phyloP scores from a whole-genome alignment of 345 rosid species.

The Salix purpurea region DNA sequence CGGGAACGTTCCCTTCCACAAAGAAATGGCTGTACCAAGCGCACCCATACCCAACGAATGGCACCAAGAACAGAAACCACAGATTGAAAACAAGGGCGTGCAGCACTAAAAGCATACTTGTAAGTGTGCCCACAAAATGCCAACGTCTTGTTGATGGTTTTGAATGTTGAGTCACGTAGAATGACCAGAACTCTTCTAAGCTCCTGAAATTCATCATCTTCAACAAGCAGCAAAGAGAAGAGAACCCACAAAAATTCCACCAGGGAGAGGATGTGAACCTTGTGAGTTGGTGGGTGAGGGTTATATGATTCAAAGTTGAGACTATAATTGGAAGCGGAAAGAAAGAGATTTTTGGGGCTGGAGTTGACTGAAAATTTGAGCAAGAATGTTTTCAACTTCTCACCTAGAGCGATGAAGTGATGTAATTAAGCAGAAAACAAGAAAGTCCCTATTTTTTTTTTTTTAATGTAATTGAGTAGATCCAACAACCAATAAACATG shows the following conservation, averaged over 20 bases:
- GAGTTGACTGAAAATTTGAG: conserved; percentile 21
- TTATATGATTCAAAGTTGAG: background rate
- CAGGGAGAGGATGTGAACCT: conserved; percentile 5
- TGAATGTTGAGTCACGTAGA: conserved; percentile 85
- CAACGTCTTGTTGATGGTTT: conserved; percentile 76
- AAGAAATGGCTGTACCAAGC: conserved; percentile 98
- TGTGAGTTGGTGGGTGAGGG: background rate
- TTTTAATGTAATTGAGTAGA: background rate
- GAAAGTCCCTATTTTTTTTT: no score
- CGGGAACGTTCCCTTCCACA: conserved; percentile 82
- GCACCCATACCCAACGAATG: conserved; percentile 65
- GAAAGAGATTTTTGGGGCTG: background rate
- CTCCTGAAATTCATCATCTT: conserved; percentile 76
- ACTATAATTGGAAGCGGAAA: background rate
- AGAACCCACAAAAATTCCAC: conserved; percentile 12
- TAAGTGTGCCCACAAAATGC: conserved; percentile 77
- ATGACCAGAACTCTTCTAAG: conserved; percentile 91
- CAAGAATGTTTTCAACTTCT: background rate
- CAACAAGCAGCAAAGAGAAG: background rate
- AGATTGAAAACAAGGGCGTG: conserved; percentile 52
- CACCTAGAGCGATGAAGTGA: background rate
- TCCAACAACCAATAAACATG: conserved; percentile 2
- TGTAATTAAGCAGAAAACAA: conserved; percentile 2
- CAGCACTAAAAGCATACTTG: conserved; percentile 41
- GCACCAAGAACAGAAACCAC: conserved; percentile 63